Percentiles rank a stretch among this genome's conserved stretches.
Conservation (phyloP, 2,329 filamentous ascomycete genomes). For the Dryadomyces sulphureus region DNA sequence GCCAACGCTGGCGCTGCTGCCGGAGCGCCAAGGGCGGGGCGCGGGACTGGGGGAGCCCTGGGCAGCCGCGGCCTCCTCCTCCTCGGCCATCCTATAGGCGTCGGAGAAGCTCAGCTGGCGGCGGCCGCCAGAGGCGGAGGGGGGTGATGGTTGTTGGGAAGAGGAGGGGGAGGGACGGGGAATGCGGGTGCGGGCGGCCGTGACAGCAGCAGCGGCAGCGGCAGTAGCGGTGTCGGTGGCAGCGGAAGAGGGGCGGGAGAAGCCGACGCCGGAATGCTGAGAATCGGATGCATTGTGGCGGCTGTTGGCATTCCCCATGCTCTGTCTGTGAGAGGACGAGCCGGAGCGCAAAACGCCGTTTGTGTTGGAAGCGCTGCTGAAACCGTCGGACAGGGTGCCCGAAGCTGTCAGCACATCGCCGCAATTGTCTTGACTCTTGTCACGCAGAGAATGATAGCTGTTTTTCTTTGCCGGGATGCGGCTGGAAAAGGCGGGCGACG, state of each 20-base stretch:
- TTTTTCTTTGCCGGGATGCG: slow-evolving; percentile 8
- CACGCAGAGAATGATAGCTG: slow-evolving; percentile 7
- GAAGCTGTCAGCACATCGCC: slow-evolving; percentile 2
- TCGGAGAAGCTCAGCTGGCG: slow-evolving; percentile 26
- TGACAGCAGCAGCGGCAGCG: not conserved
- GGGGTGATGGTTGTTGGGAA: not conserved
- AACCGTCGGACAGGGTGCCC: slow-evolving; percentile 6
- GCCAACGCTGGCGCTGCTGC: slow-evolving; percentile 15
- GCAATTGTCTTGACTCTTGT: not conserved
- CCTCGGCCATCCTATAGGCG: slow-evolving; percentile 23
- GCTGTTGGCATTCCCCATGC: not conserved
- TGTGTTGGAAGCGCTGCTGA: slow-evolving; percentile 1
- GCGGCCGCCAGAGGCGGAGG: slow-evolving; percentile 11
- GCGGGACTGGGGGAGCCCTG: slow-evolving; percentile 35
- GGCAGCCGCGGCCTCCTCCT: slow-evolving; percentile 15
- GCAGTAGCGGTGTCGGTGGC: not conserved
- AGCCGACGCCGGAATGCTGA: not conserved
- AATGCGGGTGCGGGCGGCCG: slow-evolving; percentile 13
- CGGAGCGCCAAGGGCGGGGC: slow-evolving; percentile 27
- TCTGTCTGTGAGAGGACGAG: not conserved
- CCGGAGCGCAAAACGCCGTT: slow-evolving; percentile 4
- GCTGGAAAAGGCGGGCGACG: slow-evolving; percentile 2
- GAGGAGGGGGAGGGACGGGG: slow-evolving; percentile 14
- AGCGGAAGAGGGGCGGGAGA: not conserved
- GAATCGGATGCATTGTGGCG: not conserved